Evolutionary conservation across 805 yeast species (phyloP).

Genomic region (Maudiozyma bulderi): DNA sequence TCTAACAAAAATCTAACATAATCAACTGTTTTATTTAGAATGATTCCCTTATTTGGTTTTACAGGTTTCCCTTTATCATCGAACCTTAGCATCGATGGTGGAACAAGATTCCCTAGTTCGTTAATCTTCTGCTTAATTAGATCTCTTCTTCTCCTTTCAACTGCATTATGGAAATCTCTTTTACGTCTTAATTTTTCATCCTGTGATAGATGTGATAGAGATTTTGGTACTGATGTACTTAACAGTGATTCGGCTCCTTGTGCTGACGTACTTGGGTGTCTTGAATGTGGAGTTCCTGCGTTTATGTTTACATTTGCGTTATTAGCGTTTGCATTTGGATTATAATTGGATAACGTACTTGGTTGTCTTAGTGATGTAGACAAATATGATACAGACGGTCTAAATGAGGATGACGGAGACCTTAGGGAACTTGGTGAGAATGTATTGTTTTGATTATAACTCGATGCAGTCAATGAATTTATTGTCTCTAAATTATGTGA

Average conservation of each 20-base stretch:
- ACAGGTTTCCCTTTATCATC: slow-evolving; percentile 47
- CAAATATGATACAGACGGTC: slow-evolving; percentile 17
- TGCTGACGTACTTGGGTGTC: slow-evolving; percentile 23
- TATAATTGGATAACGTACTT: slow-evolving; percentile 5
- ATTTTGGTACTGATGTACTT: slow-evolving; percentile 14
- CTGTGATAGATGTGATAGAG: slow-evolving; percentile 15
- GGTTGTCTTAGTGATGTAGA: slow-evolving; percentile 24
- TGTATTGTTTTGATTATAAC: slow-evolving; percentile 1
- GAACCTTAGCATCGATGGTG: slow-evolving; percentile 55
- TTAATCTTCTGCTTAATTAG: slow-evolving; percentile 80
- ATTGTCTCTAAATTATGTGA: slow-evolving; percentile 14
- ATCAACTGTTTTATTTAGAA: slow-evolving; percentile 68
- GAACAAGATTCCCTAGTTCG: slow-evolving; percentile 72
- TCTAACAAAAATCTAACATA: slow-evolving; percentile 59
- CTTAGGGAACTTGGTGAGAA: slow-evolving; percentile 10
- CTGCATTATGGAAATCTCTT: slow-evolving; percentile 88
- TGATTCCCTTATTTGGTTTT: slow-evolving; percentile 76
- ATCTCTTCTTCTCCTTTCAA: slow-evolving; percentile 85
- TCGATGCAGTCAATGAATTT: slow-evolving; percentile 6
- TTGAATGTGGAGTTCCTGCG: slow-evolving; percentile 24
- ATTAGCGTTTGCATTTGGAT: slow-evolving; percentile 4
- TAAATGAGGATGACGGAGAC: slow-evolving; percentile 21
- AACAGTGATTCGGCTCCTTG: slow-evolving; percentile 1
- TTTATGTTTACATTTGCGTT: neutral
- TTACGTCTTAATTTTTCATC: slow-evolving; percentile 70